Percentiles rank a stretch among this genome's conserved stretches.
phyloP scores from a whole-genome alignment of 2,329 filamentous ascomycete genomes.

The Canariomyces notabilis region DNA sequence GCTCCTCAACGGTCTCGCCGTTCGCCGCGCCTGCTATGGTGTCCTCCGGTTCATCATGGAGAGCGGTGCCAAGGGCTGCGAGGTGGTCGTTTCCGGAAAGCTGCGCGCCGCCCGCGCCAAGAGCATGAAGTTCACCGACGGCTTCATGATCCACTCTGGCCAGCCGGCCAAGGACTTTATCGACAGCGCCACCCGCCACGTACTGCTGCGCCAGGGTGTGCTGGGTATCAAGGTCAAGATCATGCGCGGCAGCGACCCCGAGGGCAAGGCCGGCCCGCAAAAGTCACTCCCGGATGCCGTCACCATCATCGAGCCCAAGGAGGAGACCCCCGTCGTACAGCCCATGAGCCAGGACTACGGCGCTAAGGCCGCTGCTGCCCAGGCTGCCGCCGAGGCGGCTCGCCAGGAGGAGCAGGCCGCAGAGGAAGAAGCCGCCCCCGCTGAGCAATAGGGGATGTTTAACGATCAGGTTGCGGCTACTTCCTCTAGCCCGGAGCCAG shows the following conservation, averaged over 20 bases:
- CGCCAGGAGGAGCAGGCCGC: slow-evolving; percentile 49
- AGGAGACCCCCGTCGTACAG: slow-evolving; percentile 92
- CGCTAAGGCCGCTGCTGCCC: slow-evolving; percentile 69
- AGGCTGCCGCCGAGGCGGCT: slow-evolving; percentile 60
- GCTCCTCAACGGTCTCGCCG: slow-evolving; percentile 98
- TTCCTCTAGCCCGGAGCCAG: slow-evolving; percentile 3
- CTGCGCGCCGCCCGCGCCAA: slow-evolving; percentile 98
- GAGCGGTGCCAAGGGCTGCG: slow-evolving; percentile 98
- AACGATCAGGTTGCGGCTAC: slow-evolving; percentile 14
- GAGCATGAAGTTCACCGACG: slow-evolving; percentile 99
- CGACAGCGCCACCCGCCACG: slow-evolving; percentile 96
- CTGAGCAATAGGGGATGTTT: slow-evolving; percentile 40
- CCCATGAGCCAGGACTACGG: slow-evolving; percentile 98
- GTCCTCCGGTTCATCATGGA: slow-evolving; percentile 99
- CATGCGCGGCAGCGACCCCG: slow-evolving; percentile 98
- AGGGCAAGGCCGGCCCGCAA: slow-evolving; percentile 96
- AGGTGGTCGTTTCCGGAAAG: slow-evolving; percentile 99
- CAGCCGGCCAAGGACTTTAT: slow-evolving; percentile 99
- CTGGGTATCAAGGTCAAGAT: slow-evolving; percentile 99
- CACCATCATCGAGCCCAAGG: slow-evolving; percentile 99
- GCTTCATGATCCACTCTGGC: slow-evolving; percentile 99
- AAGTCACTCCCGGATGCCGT: slow-evolving; percentile 98
- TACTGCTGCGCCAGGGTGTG: slow-evolving; percentile 99
- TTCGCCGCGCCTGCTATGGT: slow-evolving; percentile 99
- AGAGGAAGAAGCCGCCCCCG: slow-evolving; percentile 51